Evolutionary conservation across 2,329 filamentous ascomycete genomes (phyloP).

Genomic region (Cladobotryum mycophilum): DNA sequence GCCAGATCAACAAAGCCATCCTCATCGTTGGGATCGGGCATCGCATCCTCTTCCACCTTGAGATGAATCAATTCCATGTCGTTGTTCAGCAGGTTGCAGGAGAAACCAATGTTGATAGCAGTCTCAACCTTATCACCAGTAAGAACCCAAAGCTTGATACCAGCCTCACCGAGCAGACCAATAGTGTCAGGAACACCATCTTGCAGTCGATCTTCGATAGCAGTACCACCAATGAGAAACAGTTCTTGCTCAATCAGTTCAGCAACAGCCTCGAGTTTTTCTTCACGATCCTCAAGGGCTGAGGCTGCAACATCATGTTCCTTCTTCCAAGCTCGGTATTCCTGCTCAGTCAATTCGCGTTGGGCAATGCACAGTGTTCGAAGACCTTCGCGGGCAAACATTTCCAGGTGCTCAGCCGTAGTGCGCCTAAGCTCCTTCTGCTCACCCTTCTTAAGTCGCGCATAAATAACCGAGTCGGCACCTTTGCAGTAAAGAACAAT

Average conservation of each 20-base stretch:
- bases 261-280: constrained; percentile 84
- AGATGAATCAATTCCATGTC: constrained; percentile 95
- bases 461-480: constrained; percentile 95
- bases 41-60: constrained; percentile 71
- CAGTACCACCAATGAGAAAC: constrained; percentile 82
- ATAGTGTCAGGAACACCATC: constrained; percentile 97
- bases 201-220: constrained; percentile 94
- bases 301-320: constrained; percentile 84
- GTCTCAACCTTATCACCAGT: constrained; percentile 99
- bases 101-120: constrained; percentile 99
- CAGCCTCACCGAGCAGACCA: constrained; percentile 79
- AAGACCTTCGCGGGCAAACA: constrained; percentile 93
- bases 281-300: constrained; percentile 78
- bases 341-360: constrained; percentile 69
- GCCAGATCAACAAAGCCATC: constrained; percentile 51
- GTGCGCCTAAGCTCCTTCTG: constrained; percentile 75
- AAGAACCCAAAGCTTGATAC: constrained; percentile 97
- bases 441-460: constrained; percentile 75
- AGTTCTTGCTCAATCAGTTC: constrained; percentile 89
- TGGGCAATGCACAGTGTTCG: constrained; percentile 92
- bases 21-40: constrained; percentile 37
- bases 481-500: constrained; percentile 96
- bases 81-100: constrained; percentile 94
- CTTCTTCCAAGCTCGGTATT: constrained; percentile 79
- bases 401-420: constrained; percentile 91